Evolutionary conservation across 2,329 filamentous ascomycete species (phyloP), one percentile per base, ranked within the genome.

Genomic region (Fusarium sp.): DNA sequence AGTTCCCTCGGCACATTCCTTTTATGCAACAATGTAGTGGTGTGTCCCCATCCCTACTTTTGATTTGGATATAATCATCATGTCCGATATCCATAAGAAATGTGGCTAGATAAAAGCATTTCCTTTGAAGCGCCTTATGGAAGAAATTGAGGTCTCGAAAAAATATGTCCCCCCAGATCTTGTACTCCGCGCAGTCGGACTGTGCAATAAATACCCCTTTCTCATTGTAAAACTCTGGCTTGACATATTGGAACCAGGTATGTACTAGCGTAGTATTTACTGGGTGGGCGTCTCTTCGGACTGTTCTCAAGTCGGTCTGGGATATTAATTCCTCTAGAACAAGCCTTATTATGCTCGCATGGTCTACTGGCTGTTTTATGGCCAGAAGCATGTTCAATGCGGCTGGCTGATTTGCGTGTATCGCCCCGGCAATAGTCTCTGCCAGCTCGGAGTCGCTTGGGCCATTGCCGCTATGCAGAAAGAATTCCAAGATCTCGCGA

Each of bases 101-200:
- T 3, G 1, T 11, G 6, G n/a, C 30, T 8, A 50, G 0, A 15
- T 4, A 15, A 16, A 0, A 2, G 12, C 8, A 14, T 20, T 6
- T 1, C 1, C 0, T 0, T 0, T 0, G 0, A 2, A 33, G 30
- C 7, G 22, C 16, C 0, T 0, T 0, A 1, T 6, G 8, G 0
- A 24, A 5, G 3, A 0, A 20, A 11, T 6, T 2, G 3, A 0
- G 1, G 5, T 14, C 0, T 24, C 35, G 16, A 15, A 24, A 56
- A 4, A 33, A 2, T 0, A 10, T 1, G 1, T 14, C 48, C n/a
- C 30, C 4, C 6, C 35, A 57, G 5, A 13, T 6, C 15, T 24
- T 11, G 13, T 44, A 57, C 3, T 64, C 50, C 4, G 3, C 4
- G 42, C 5, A 22, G 12, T 30, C 4, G 3, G 14, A 22, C 0